Evolutionary conservation across 2,329 filamentous ascomycete species (phyloP).

Genomic region (Thielaviopsis ethacetica): DNA sequence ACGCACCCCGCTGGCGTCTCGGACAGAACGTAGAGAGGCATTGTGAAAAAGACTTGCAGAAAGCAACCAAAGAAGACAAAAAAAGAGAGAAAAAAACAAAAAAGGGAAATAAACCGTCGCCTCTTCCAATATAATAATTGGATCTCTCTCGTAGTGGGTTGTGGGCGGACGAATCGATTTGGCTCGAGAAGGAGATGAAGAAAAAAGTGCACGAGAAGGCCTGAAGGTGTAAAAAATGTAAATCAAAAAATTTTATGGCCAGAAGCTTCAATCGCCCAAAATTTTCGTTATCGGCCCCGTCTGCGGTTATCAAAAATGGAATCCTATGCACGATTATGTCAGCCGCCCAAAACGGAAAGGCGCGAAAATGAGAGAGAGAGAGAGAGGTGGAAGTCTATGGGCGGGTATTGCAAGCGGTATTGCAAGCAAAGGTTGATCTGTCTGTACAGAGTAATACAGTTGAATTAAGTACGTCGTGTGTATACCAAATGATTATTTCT

Average conservation of each 20-base stretch:
- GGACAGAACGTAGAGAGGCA: slow-evolving; percentile 69
- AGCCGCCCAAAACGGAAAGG: slow-evolving; percentile 6
- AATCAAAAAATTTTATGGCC: slow-evolving; percentile 12
- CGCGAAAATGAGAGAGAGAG: not conserved
- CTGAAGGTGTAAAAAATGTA: slow-evolving; percentile 8
- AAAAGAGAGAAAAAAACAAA: slow-evolving; percentile 3
- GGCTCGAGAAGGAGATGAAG: slow-evolving; percentile 7
- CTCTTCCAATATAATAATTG: slow-evolving; percentile 5
- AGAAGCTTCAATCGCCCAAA: slow-evolving; percentile 12
- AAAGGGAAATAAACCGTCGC: not conserved
- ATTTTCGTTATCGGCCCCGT: slow-evolving; percentile 13
- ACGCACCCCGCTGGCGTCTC: slow-evolving; percentile 74
- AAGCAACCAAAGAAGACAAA: slow-evolving; percentile 1
- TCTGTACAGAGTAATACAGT: not conserved
- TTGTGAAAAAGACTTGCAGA: slow-evolving; percentile 7
- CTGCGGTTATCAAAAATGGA: slow-evolving; percentile 11
- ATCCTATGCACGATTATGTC: slow-evolving; percentile 10
- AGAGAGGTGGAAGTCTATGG: not conserved
- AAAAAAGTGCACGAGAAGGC: slow-evolving; percentile 9
- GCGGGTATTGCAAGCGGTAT: not conserved
- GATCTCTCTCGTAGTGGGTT: slow-evolving; percentile 8
- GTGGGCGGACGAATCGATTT: slow-evolving; percentile 1
- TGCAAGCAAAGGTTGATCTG: not conserved
- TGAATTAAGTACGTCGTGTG: too few species aligned
- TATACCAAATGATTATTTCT: not conserved